Base-by-base conservation (phyloP, 2,329 filamentous ascomycete species). In the Paecilomyces sp. region DNA sequence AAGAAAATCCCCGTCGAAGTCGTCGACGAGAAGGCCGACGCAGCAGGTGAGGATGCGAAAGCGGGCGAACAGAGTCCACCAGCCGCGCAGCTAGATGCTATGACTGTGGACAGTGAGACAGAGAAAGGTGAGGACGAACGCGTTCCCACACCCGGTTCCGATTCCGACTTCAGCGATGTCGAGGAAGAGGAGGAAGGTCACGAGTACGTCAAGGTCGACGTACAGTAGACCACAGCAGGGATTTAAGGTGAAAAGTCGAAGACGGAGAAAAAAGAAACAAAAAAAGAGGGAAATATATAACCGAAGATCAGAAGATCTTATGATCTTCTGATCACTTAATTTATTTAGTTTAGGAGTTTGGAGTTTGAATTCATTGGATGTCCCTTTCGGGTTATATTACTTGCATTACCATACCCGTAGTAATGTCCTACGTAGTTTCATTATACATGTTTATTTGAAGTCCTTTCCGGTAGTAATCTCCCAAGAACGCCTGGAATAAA, bases 1-100 rank as follows among this genome's bases (percentile, higher is more conserved):
- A 61, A 57, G 59, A 60, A 28, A 60, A 80, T 81, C 8, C 77
- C 81, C 67, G 74, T 83, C 25, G 79, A 77, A 68, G 81, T 66
- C 74, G 61, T 55, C 57, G 59, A 58, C 3, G 57, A 64, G 30
- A 57, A 63, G 57, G 61, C 54, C 15, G 68, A 64, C 54, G 62
- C 56, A 15, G 58, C 66, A n/a, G 59, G 63, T 53, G 58, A 62
- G 33, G 65, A 67, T 47, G 18, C 30, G 7, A 36, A 57, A 11
- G 3, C 51, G 41, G 56, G 55, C 3, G 57, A 62, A 12, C 50
- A 60, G 15, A 58, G 55, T 13, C 57, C 60, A 33, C 58, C 60
- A 7, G 22, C 56, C 13, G 58, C 60, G n/a, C 52, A 60, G 6
- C 34, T 51, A 34, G 61, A 65, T 56, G 63, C 62, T 24, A 63